phyloP scores from a whole-genome alignment of 2,329 filamentous ascomycete species.

The Epichloe hybrida region DNA sequence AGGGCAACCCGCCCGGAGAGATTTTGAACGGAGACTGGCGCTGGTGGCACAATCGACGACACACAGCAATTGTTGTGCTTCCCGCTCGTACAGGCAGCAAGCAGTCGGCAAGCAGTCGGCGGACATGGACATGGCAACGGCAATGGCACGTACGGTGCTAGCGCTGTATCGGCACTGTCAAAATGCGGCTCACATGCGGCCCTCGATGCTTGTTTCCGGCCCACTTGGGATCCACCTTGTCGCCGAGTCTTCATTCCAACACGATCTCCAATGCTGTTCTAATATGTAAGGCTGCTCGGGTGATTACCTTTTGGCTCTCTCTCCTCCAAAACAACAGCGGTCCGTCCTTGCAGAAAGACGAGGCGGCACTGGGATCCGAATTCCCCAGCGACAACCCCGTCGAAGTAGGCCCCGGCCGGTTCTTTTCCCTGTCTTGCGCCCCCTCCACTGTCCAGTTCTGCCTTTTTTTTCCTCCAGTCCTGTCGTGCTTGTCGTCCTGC shows the following conservation, averaged over 20 bases:
- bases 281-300: neutral
- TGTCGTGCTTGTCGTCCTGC: no score
- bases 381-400: neutral
- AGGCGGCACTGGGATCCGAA: neutral
- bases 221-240: neutral
- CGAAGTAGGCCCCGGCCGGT: neutral
- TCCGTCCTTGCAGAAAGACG: neutral
- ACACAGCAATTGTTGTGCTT: neutral
- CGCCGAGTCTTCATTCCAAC: constrained; percentile 1
- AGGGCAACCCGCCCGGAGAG: neutral
- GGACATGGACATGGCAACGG: neutral
- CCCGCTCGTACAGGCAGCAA: neutral
- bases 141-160: neutral
- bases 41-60: neutral
- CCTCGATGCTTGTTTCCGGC: neutral
- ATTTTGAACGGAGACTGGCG: neutral
- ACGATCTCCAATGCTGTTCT: neutral
- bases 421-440: neutral
- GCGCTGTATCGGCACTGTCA: neutral
- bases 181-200: neutral
- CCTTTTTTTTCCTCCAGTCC: neutral
- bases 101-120: neutral
- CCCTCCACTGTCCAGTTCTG: neutral
- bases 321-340: neutral
- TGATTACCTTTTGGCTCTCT: neutral